A percentile compares a stretch with the other conserved stretches of the same genome.
phyloP scores from a whole-genome alignment of 164 flowering plant genomes.

The Tinospora cordifolia region DNA sequence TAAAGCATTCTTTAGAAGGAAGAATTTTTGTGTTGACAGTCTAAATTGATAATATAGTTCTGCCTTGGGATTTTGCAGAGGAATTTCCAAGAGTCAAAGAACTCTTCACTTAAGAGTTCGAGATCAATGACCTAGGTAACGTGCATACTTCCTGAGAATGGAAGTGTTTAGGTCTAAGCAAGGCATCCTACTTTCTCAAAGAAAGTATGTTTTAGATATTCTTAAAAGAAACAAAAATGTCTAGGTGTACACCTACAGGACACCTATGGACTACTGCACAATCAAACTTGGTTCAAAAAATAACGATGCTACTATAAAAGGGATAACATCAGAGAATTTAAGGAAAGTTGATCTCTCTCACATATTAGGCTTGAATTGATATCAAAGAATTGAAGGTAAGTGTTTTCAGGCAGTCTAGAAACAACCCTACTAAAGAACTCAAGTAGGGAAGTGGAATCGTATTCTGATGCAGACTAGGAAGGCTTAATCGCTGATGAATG shows the following conservation, averaged over 20 bases:
- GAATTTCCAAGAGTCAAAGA: background rate
- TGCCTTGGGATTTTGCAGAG: background rate
- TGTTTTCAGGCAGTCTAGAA: background rate
- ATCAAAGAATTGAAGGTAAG: background rate
- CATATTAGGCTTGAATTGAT: background rate
- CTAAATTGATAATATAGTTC: background rate
- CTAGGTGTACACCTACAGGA: background rate
- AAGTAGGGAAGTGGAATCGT: background rate
- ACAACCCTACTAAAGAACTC: background rate
- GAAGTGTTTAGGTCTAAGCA: background rate
- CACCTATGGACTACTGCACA: conserved; percentile 5
- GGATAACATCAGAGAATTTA: background rate
- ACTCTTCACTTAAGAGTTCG: background rate
- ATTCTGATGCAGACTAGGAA: background rate
- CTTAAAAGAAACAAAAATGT: background rate
- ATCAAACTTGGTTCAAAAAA: no score
- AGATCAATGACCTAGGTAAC: background rate
- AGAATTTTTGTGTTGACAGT: background rate
- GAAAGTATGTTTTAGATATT: background rate
- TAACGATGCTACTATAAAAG: background rate
- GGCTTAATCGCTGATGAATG: background rate
- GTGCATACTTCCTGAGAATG: background rate
- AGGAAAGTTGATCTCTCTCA: background rate
- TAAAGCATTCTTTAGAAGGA: background rate
- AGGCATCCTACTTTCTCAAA: background rate